These are phyloP conservation scores for Globisporangium acanthophoron DNA, from an alignment of 352 stramenopile genomes.

Conservation along the genomic window DNA sequence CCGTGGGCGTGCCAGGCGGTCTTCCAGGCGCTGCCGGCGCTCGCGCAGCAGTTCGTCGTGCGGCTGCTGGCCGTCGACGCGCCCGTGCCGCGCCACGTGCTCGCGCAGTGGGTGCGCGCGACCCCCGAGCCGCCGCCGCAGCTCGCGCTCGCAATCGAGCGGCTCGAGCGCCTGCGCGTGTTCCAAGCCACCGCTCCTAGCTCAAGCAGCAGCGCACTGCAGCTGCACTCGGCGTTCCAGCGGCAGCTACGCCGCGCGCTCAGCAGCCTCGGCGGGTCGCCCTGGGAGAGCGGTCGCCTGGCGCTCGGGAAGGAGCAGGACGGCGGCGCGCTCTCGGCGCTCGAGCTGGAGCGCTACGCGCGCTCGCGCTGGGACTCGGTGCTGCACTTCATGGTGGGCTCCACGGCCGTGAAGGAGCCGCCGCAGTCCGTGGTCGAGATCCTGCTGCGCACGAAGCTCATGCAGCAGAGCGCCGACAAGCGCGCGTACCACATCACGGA, in stretches of 20 bases:
- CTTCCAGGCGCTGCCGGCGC: conserved; percentile 78
- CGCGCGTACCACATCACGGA: conserved; percentile 81
- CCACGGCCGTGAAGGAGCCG: conserved; percentile 56
- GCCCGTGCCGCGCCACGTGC: conserved; percentile 34
- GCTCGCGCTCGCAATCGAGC: conserved; percentile 48
- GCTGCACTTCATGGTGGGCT: conserved; percentile 75
- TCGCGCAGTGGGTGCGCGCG: conserved; percentile 72
- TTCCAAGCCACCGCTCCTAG: conserved; percentile 34
- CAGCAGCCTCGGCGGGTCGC: conserved; percentile 63
- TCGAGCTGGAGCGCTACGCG: conserved; percentile 57
- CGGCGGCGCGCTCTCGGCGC: conserved; percentile 35
- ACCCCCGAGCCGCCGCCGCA: conserved; percentile 28
- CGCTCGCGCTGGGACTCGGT: conserved; percentile 60
- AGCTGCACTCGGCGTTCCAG: conserved; percentile 52
- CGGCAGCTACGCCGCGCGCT: conserved; percentile 62
- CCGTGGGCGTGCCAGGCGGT: conserved; percentile 88
- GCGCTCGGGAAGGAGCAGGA: conserved; percentile 36
- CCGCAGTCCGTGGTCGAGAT: conserved; percentile 70
- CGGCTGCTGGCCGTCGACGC: conserved; percentile 68
- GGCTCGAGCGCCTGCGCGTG: conserved; percentile 51
- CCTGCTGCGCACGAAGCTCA: conserved; percentile 59
- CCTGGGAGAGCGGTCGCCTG: conserved; percentile 56
- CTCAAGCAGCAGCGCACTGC: conserved; percentile 15
- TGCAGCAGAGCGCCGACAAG: conserved; percentile 53
- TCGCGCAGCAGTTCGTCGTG: conserved; percentile 90